Percentiles rank a stretch among this genome's conserved stretches.
These are phyloP conservation scores for Noccaea caerulescens DNA, from an alignment of 345 rosid genomes.

Conservation along the genomic window DNA sequence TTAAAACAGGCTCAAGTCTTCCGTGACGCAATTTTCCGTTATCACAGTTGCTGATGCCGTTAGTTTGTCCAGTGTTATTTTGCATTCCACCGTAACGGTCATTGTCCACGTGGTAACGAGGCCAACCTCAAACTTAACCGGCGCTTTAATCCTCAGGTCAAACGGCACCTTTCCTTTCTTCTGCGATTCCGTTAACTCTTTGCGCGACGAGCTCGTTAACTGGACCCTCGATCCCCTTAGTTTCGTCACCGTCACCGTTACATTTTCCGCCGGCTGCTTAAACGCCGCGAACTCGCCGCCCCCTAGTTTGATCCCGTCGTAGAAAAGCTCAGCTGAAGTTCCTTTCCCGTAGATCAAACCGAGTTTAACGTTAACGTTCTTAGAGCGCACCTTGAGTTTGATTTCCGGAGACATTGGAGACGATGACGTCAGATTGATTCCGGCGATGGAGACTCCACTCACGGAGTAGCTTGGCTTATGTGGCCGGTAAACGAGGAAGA, in stretches of 20 bases:
- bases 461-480: constrained; percentile 60
- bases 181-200: constrained; percentile 39
- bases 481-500: constrained; percentile 68
- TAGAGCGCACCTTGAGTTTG: constrained; percentile 49
- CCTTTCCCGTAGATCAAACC: constrained; percentile 57
- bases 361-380: constrained; percentile 63
- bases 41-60: constrained; percentile 57
- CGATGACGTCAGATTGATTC: constrained; percentile 57
- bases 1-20: constrained; percentile 50
- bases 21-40: constrained; percentile 54
- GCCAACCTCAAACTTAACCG: constrained; percentile 72
- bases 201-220: constrained; percentile 42
- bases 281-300: constrained; percentile 58
- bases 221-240: constrained; percentile 53
- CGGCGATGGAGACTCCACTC: constrained; percentile 52
- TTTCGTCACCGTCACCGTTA: constrained; percentile 50
- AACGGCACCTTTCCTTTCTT: constrained; percentile 59
- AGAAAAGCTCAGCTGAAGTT: constrained; percentile 46
- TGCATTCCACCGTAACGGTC: constrained; percentile 62
- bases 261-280: constrained; percentile 59
- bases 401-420: constrained; percentile 55
- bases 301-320: constrained; percentile 47
- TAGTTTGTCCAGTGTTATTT: constrained; percentile 66
- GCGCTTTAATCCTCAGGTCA: constrained; percentile 52
- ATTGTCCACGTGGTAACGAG: constrained; percentile 68